Base-by-base conservation (phyloP, 140 eudicot genomes). In the Bidens hawaiensis region DNA sequence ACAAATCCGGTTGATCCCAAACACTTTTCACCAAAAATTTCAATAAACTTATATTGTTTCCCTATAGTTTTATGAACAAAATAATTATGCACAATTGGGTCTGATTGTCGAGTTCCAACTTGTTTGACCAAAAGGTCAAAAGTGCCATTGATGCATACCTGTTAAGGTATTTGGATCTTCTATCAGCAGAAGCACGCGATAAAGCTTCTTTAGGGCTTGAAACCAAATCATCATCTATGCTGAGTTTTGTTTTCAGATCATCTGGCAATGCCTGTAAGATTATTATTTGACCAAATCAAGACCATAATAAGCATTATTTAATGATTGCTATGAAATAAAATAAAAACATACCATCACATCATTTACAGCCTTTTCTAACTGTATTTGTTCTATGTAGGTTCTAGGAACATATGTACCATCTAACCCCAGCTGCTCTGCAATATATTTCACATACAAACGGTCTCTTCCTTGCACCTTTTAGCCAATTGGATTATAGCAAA, bases 351-450 rank as follows among this genome's bases (percentile, higher is more conserved):
- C 97, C 96, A 87, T 85, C 34, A 91, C 93, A 73, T 87, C 93
- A 28, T 91, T 80, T 26, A 81, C 83, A 21, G 91, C 95, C 70
- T 91, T 85, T 73, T 91, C 96, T 46, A 80, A 75, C 70, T 91
- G 98, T 73, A 91, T 91, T 66, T 87, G 96, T 82, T 91, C 98
- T 7, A 91, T 91, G 77, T 91, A 91, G 45, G 98, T 91, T 42
- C 89, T 88, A 70, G 98, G 76, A 81, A 91, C 78, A 77, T 84
- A 91, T 58, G 96, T 84, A 27, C 98, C 98, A 76, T 87, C 93
- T 81, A 91, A 76, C 11, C 85, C 96, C 60, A 91, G 71, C 73
- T 87, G 83, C 69, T 85, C 95, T 3, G 83, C 98, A n/a, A 91
- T 58, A 68, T 33, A 80, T 70, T 84, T 80, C 22, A 91, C 95